Conservation (phyloP, 768 basidiomycete genomes). For the Thelephora ganbajun region DNA sequence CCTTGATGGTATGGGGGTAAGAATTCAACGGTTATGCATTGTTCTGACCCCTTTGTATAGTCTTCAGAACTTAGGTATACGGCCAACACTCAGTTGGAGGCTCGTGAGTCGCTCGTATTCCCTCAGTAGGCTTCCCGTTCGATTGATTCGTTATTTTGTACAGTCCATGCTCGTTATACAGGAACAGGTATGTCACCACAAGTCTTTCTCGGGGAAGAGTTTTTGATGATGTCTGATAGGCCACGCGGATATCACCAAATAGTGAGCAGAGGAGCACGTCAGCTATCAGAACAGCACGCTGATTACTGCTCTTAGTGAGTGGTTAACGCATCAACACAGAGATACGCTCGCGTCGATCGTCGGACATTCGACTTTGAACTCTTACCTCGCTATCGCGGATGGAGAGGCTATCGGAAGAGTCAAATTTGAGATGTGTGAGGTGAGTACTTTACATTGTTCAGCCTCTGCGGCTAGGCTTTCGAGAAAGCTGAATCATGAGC, state of each 20-base stretch:
- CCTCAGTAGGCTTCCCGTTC: slow-evolving; percentile 4
- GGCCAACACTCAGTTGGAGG: slow-evolving; percentile 90
- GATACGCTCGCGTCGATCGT: slow-evolving; percentile 90
- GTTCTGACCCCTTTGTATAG: slow-evolving; percentile 21
- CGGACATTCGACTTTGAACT: slow-evolving; percentile 75
- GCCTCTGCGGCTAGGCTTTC: slow-evolving; percentile 2
- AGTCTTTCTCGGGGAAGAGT: background rate
- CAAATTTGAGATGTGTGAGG: slow-evolving; percentile 95
- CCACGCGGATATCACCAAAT: slow-evolving; percentile 93
- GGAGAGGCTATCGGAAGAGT: slow-evolving; percentile 82
- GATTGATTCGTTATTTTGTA: slow-evolving; percentile 5
- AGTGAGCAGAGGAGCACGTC: slow-evolving; percentile 35
- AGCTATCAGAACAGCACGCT: background rate
- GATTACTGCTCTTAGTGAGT: slow-evolving; percentile 48
- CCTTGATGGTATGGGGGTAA: too few relatives aligned
- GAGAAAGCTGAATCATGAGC: slow-evolving; percentile 1
- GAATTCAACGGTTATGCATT: too few relatives aligned
- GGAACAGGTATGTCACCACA: slow-evolving; percentile 68
- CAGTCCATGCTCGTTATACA: slow-evolving; percentile 92
- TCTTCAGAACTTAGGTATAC: slow-evolving; percentile 91
- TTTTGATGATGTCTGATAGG: slow-evolving; percentile 31
- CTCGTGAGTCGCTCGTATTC: slow-evolving; percentile 44
- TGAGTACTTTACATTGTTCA: slow-evolving; percentile 18
- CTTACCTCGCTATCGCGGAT: slow-evolving; percentile 87
- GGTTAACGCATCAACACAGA: slow-evolving; percentile 94